Conservation (phyloP, 2,329 filamentous ascomycete species). For the Talaromyces piceae region DNA sequence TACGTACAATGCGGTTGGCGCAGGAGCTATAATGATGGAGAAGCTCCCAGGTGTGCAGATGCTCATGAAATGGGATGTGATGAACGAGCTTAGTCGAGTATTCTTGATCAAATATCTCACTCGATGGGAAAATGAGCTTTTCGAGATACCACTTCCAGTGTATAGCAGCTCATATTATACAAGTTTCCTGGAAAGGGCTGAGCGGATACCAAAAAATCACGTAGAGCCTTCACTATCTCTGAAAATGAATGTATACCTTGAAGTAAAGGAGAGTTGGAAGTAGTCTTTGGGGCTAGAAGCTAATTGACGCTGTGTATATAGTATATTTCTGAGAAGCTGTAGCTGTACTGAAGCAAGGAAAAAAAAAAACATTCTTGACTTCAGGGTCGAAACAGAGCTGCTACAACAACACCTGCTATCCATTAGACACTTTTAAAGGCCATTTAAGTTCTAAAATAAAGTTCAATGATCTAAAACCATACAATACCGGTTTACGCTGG, state of each 20-base stretch:
- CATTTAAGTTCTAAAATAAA: too few relatives aligned
- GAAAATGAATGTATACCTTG: constrained; percentile 15
- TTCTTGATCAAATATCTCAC: constrained; percentile 22
- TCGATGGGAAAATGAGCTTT: constrained; percentile 24
- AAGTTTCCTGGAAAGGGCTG: constrained; percentile 19
- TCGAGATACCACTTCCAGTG: constrained; percentile 18
- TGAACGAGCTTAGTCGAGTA: constrained; percentile 17
- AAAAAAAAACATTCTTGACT: too few relatives aligned
- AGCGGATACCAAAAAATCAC: constrained; percentile 6
- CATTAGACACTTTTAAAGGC: too few relatives aligned
- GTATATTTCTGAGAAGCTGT: too few relatives aligned
- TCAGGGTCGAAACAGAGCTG: too few relatives aligned
- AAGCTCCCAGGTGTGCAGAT: constrained; percentile 22
- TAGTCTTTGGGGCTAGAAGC: too few relatives aligned
- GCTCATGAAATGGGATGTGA: constrained; percentile 21
- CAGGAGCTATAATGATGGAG: constrained; percentile 26
- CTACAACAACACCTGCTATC: too few relatives aligned
- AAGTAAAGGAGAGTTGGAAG: too few relatives aligned
- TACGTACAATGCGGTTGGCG: constrained; percentile 20
- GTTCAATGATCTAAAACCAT: too few relatives aligned
- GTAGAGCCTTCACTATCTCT: constrained; percentile 17
- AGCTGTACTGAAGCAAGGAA: too few relatives aligned
- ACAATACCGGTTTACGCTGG: too few relatives aligned
- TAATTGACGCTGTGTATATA: too few relatives aligned
- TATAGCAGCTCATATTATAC: constrained; percentile 23